phyloP scores from a whole-genome alignment of 148 eudicot species.

The Chenopodium suecicum region DNA sequence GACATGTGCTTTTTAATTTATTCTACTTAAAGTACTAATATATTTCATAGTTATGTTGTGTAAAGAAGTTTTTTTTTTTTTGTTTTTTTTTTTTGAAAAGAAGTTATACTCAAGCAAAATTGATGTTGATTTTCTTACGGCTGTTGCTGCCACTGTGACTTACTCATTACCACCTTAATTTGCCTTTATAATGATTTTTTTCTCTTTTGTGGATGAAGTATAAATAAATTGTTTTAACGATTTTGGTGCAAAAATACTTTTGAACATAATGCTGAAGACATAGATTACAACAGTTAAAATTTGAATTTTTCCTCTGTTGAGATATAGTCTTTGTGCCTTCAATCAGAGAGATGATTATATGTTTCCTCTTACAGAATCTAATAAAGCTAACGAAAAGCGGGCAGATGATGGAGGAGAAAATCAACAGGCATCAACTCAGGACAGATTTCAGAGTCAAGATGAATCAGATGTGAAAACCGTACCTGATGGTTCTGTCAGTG shows the following conservation, averaged over 20 bases:
- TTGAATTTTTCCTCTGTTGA: neutral
- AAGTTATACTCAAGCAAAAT: neutral
- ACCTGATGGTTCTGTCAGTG: slow-evolving; percentile 38
- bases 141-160: neutral
- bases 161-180: neutral
- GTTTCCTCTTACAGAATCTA: slow-evolving; percentile 49
- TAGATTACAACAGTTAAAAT: neutral
- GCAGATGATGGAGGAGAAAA: slow-evolving; percentile 43
- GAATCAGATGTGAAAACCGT: slow-evolving; percentile 38
- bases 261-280: neutral
- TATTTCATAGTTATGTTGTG: neutral
- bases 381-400: slow-evolving; percentile 44
- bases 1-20: neutral
- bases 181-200: neutral
- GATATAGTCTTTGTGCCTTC: slow-evolving; percentile 3
- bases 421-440: slow-evolving; percentile 43
- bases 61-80: neutral
- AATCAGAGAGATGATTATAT: neutral
- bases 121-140: neutral
- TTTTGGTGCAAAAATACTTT: neutral
- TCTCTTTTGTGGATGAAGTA: neutral
- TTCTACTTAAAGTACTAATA: neutral
- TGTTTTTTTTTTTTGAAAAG: no score
- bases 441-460: slow-evolving; percentile 40
- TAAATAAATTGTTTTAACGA: neutral